Conservation (phyloP, 306 rosid species). For the Senna siamea region DNA sequence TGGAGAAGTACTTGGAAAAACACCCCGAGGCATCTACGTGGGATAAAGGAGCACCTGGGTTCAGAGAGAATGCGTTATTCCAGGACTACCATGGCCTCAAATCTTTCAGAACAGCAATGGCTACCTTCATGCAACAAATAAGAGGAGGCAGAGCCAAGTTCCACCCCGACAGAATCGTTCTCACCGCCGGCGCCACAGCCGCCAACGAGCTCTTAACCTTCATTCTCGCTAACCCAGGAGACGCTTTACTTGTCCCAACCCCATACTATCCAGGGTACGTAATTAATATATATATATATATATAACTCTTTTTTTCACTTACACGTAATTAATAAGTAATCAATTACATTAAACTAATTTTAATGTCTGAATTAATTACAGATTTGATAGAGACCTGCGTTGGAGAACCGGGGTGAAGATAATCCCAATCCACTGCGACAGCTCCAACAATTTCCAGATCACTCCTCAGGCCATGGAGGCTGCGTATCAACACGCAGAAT, state of each 20-base stretch:
- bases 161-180: constrained; percentile 69
- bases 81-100: constrained; percentile 93
- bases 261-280: constrained; percentile 99
- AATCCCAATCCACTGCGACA: constrained; percentile 78
- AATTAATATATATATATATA: too few relatives aligned
- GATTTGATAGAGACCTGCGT: constrained; percentile 92
- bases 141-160: constrained; percentile 78
- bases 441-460: constrained; percentile 82
- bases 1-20: constrained; percentile 72
- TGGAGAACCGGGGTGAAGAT: constrained; percentile 96
- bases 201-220: constrained; percentile 91
- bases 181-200: constrained; percentile 98
- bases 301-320: too few relatives aligned
- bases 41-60: constrained; percentile 64
- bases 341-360: too few relatives aligned
- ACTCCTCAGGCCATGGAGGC: constrained; percentile 70
- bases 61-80: constrained; percentile 88
- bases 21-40: constrained; percentile 56
- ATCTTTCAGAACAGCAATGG: constrained; percentile 87
- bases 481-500: constrained; percentile 62
- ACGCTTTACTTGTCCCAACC: constrained; percentile 86
- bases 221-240: constrained; percentile 88
- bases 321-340: too few relatives aligned
- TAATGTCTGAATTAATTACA: too few relatives aligned
- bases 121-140: constrained; percentile 81